Percentiles rank a stretch among this genome's conserved stretches.
phyloP scores from a whole-genome alignment of 2,329 filamentous ascomycete species.

The Harringtonia aguacate region DNA sequence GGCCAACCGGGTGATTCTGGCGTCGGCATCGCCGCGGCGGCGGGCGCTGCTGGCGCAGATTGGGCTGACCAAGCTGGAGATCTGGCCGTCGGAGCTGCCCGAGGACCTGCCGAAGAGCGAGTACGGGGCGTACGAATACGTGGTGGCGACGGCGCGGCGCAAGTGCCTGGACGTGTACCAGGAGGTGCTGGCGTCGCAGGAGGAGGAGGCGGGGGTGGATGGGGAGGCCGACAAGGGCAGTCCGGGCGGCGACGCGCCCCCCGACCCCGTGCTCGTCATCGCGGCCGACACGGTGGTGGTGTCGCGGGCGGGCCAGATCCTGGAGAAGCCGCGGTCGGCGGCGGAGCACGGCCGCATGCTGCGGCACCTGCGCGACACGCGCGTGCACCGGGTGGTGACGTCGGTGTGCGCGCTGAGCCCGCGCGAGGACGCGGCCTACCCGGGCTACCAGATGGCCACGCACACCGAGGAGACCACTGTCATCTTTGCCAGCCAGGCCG shows the following conservation, averaged over 20 bases:
- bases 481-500: slow-evolving; percentile 59
- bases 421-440: slow-evolving; percentile 65
- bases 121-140: slow-evolving; percentile 80
- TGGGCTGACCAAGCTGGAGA: slow-evolving; percentile 71
- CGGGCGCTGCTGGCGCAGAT: slow-evolving; percentile 70
- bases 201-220: slow-evolving; percentile 14
- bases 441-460: slow-evolving; percentile 73
- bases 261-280: slow-evolving; percentile 74
- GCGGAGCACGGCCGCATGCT: slow-evolving; percentile 78
- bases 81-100: slow-evolving; percentile 70
- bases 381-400: slow-evolving; percentile 74
- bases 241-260: slow-evolving; percentile 16
- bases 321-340: slow-evolving; percentile 84
- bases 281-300: slow-evolving; percentile 89
- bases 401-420: slow-evolving; percentile 78
- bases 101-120: slow-evolving; percentile 73
- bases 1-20: slow-evolving; percentile 74
- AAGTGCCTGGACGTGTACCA: slow-evolving; percentile 70
- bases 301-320: slow-evolving; percentile 59
- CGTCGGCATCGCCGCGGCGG: slow-evolving; percentile 78
- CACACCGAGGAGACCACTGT: slow-evolving; percentile 87
- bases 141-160: slow-evolving; percentile 70
- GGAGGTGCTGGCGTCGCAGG: slow-evolving; percentile 25
- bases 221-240: slow-evolving; percentile 14
- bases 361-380: slow-evolving; percentile 65